phyloP scores from a whole-genome alignment of 139 green algal species.

The Chlamydomonas sp. region DNA sequence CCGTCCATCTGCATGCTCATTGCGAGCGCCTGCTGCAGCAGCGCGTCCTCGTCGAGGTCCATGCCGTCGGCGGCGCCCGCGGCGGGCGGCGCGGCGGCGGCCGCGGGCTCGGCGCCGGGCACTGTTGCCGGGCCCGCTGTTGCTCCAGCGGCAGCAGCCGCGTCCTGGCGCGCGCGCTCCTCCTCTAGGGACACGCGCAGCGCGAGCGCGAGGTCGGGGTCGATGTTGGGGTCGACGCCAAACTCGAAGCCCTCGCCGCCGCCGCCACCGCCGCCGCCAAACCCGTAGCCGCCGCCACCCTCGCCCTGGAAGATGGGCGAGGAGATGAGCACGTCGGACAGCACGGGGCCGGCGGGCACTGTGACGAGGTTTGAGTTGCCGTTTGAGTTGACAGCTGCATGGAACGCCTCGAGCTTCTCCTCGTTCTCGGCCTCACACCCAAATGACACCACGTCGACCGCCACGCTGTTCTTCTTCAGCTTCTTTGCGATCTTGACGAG shows the following conservation, averaged over 20 bases:
- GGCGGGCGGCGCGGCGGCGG: slow-evolving; percentile 4
- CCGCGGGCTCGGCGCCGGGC: slow-evolving; percentile 17
- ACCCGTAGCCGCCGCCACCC: slow-evolving; percentile 49
- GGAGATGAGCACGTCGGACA: slow-evolving; percentile 85
- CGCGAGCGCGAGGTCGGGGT: slow-evolving; percentile 91
- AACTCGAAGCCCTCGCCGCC: slow-evolving; percentile 80
- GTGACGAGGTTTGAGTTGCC: slow-evolving; percentile 89
- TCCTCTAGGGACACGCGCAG: slow-evolving; percentile 93
- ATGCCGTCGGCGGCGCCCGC: slow-evolving; percentile 35
- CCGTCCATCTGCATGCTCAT: slow-evolving; percentile 80
- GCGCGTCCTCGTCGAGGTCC: slow-evolving; percentile 49
- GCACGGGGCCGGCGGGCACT: slow-evolving; percentile 78
- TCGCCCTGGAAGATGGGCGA: slow-evolving; percentile 86
- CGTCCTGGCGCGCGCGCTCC: slow-evolving; percentile 81
- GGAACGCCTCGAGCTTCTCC: slow-evolving; percentile 91
- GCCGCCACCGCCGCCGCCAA: slow-evolving; percentile 32
- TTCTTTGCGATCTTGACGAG: slow-evolving; percentile 97
- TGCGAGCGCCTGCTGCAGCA: slow-evolving; percentile 72
- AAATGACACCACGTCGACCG: slow-evolving; percentile 93
- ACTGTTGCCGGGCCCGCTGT: slow-evolving; percentile 21
- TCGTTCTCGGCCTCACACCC: slow-evolving; percentile 61
- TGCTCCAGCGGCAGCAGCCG: slow-evolving; percentile 26
- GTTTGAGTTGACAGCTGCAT: slow-evolving; percentile 86
- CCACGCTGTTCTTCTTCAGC: slow-evolving; percentile 99
- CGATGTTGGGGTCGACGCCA: slow-evolving; percentile 92